Evolutionary conservation across 2,329 filamentous ascomycete species (phyloP).

Genomic region (Talaromyces funiculosus): DNA sequence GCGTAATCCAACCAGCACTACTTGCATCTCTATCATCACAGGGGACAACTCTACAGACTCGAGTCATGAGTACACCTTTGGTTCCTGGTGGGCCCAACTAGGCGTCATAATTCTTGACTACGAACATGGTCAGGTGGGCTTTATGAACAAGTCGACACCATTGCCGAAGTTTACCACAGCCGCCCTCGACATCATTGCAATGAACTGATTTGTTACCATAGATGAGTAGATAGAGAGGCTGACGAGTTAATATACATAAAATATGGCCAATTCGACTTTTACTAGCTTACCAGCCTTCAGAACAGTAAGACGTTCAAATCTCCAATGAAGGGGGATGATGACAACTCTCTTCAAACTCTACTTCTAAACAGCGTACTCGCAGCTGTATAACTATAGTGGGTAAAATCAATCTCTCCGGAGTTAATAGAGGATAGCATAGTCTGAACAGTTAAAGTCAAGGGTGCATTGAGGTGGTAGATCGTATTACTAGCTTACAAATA

Average conservation of each 20-base stretch:
- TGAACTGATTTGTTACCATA: not conserved
- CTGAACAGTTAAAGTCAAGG: no score
- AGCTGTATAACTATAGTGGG: no score
- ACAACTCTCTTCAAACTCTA: no score
- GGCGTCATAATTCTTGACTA: not conserved
- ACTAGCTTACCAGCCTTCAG: not conserved
- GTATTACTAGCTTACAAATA: no score
- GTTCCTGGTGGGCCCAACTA: not conserved
- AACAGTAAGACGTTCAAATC: not conserved
- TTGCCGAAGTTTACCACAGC: not conserved
- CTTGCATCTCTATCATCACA: not conserved
- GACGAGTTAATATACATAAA: no score
- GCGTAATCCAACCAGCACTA: not conserved
- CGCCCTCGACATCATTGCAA: not conserved
- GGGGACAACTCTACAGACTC: conserved; percentile 3
- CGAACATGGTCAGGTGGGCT: not conserved
- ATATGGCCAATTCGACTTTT: not conserved
- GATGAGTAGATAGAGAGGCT: not conserved
- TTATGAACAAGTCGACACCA: not conserved
- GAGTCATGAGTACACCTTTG: not conserved
- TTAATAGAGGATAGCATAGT: no score
- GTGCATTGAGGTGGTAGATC: no score
- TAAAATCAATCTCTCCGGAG: no score
- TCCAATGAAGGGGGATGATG: not conserved
- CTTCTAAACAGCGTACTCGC: no score